These are phyloP conservation scores for Agrostemma githago DNA, from an alignment of 148 eudicot genomes.

Conservation along the genomic window DNA sequence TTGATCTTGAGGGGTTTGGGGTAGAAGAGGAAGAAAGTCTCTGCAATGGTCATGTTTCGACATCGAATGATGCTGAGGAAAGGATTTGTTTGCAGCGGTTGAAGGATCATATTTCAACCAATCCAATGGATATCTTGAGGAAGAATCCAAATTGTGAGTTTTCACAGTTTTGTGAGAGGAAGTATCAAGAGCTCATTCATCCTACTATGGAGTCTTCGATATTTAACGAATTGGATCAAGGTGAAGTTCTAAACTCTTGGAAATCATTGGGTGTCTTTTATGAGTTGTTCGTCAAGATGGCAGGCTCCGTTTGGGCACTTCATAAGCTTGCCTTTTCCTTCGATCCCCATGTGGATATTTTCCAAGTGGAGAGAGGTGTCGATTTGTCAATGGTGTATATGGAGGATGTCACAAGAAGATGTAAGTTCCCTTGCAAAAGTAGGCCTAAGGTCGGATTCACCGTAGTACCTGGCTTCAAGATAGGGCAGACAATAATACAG, in stretches of 20 bases:
- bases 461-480: constrained; percentile 78
- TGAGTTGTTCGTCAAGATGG: constrained; percentile 74
- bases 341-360: constrained; percentile 59
- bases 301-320: constrained; percentile 85
- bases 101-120: constrained; percentile 51
- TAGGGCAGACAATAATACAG: constrained; percentile 71
- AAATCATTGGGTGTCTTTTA: constrained; percentile 68
- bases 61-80: constrained; percentile 23
- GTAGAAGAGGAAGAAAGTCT: constrained; percentile 27
- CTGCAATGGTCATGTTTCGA: constrained; percentile 21
- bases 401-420: constrained; percentile 74
- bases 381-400: constrained; percentile 83
- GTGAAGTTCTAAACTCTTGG: constrained; percentile 68
- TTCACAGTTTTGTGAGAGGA: constrained; percentile 68
- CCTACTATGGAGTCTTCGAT: constrained; percentile 84
- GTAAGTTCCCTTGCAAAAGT: constrained; percentile 27
- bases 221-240: constrained; percentile 51
- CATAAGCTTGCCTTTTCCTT: constrained; percentile 78
- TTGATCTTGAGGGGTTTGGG: constrained; percentile 55
- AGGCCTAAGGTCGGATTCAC: constrained; percentile 85
- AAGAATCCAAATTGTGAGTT: constrained; percentile 54
- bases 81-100: constrained; percentile 39
- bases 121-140: constrained; percentile 67
- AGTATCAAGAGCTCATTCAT: constrained; percentile 76
- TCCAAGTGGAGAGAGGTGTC: constrained; percentile 72